Conservation (phyloP, 1,284 basidiomycete genomes). For the Cryptococcus sp. region DNA sequence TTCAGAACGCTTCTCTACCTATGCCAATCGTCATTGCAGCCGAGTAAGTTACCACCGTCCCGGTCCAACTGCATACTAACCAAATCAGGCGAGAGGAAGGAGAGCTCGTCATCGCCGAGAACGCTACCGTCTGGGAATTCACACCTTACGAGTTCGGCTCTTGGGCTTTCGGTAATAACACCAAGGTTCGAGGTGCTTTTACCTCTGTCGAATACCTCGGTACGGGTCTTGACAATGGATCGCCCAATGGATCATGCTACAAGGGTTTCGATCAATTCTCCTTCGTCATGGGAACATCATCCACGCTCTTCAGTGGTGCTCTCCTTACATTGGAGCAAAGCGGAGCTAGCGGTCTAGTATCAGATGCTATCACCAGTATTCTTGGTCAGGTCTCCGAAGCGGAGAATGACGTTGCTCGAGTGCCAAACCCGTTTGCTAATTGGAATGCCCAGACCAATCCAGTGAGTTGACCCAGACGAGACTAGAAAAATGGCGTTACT, state of each 20-base stretch:
- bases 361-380: constrained; percentile 29
- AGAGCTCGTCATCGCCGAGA: constrained; percentile 46
- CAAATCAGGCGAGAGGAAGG: constrained; percentile 42
- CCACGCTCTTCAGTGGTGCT: constrained; percentile 43
- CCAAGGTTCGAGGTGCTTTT: constrained; percentile 40
- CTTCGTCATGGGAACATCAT: constrained; percentile 48
- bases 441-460: constrained; percentile 42
- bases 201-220: constrained; percentile 45
- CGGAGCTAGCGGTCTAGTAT: constrained; percentile 38
- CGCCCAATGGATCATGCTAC: constrained; percentile 39
- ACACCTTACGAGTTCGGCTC: constrained; percentile 51
- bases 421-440: constrained; percentile 49
- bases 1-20: constrained; percentile 34
- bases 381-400: constrained; percentile 34
- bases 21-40: constrained; percentile 51
- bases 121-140: constrained; percentile 51
- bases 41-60: constrained; percentile 29
- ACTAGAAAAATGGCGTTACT: no score
- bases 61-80: neutral
- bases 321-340: constrained; percentile 31
- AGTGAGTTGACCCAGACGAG: constrained; percentile 12
- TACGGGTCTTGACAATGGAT: constrained; percentile 34
- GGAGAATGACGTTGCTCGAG: constrained; percentile 48
- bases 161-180: constrained; percentile 45
- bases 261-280: constrained; percentile 47